These are phyloP conservation scores for Diutina sp. DNA, from an alignment of 1,139 yeast species.

Conservation along the genomic window DNA sequence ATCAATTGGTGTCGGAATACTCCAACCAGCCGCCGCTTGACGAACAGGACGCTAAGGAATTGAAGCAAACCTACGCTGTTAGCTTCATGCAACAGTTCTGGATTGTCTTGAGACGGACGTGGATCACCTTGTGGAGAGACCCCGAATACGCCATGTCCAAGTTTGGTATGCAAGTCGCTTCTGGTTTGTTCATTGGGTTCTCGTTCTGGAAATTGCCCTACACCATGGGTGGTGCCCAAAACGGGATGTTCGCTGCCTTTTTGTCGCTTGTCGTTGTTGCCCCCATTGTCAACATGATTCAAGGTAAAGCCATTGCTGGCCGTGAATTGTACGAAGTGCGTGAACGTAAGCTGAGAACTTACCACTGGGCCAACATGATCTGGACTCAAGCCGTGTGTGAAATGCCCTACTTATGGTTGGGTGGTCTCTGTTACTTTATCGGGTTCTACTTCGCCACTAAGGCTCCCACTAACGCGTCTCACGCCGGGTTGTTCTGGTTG, in stretches of 20 bases:
- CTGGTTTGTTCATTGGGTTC: constrained; percentile 41
- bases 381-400: constrained; percentile 40
- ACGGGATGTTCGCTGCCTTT: constrained; percentile 38
- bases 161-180: constrained; percentile 5
- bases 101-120: not conserved
- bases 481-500: constrained; percentile 12
- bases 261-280: constrained; percentile 36
- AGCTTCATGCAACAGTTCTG: not conserved
- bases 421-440: constrained; percentile 39
- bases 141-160: constrained; percentile 8
- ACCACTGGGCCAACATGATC: constrained; percentile 49
- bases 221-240: constrained; percentile 31
- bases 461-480: not conserved
- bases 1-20: not conserved
- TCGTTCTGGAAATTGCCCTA: constrained; percentile 22
- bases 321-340: constrained; percentile 50
- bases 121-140: constrained; percentile 6
- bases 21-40: not conserved
- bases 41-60: not conserved
- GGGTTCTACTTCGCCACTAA: constrained; percentile 44
- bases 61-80: not conserved
- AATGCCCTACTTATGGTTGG: constrained; percentile 41
- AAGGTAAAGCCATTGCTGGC: constrained; percentile 30
- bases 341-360: constrained; percentile 52
- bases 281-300: constrained; percentile 32